Conservation (phyloP, 352 stramenopile species). For the Phytophthora pluvialis region DNA sequence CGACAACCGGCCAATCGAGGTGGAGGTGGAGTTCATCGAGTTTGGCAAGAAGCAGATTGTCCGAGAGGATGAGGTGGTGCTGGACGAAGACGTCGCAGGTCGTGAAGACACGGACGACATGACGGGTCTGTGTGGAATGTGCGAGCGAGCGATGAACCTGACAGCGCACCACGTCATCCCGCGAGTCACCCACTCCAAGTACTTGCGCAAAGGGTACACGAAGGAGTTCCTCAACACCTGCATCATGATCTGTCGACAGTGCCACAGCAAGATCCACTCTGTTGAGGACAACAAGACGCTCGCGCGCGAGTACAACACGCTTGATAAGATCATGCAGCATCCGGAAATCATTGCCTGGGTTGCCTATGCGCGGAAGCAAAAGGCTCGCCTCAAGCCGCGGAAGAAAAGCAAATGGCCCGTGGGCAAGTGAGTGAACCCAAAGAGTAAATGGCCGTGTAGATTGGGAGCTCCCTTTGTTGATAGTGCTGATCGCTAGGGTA, state of each 20-base stretch:
- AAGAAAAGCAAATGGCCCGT: conserved; percentile 70
- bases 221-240: conserved; percentile 85
- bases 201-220: conserved; percentile 81
- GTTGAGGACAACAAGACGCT: conserved; percentile 91
- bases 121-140: conserved; percentile 85
- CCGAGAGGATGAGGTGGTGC: conserved; percentile 61
- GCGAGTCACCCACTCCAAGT: conserved; percentile 78
- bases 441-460: too few relatives aligned
- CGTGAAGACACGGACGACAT: conserved; percentile 64
- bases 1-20: conserved; percentile 28
- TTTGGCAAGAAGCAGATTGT: conserved; percentile 78
- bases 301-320: conserved; percentile 90
- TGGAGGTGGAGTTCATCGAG: conserved; percentile 82
- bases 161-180: conserved; percentile 95
- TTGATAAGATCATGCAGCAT: conserved; percentile 92
- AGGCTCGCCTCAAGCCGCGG: conserved; percentile 59
- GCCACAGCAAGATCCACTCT: conserved; percentile 92
- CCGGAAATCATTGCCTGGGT: conserved; percentile 89
- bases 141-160: conserved; percentile 91
- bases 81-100: conserved; percentile 75
- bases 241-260: conserved; percentile 92
- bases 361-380: conserved; percentile 92
- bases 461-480: too few relatives aligned
- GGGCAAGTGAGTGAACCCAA: conserved; percentile 34
- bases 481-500: too few relatives aligned